Base-by-base conservation (phyloP, 2,329 filamentous ascomycete species). In the Ambrosiella xylebori region DNA sequence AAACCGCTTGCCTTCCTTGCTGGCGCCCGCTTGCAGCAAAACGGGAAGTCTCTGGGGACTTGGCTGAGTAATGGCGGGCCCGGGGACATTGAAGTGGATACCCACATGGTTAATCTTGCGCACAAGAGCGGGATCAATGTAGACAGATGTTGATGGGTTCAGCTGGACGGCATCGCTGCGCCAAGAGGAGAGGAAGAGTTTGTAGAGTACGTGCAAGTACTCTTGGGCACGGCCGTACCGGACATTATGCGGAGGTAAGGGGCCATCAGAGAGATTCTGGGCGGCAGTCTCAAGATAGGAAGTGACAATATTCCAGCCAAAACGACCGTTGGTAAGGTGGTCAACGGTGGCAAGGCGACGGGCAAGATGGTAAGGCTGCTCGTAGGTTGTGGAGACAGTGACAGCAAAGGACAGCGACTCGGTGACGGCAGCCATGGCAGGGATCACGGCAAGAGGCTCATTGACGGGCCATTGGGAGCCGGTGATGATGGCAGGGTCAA, bases 391-490 rank as follows among this genome's bases (percentile, higher is more conserved):
- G 1, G 79, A 79, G 1, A 82, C 78, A 0, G 84, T 87, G 4
- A 86, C 80, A 0, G 84, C 84, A 62, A 87, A 86, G 0, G 78
- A 81, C 36, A 88, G 77, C 61, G 74, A 84, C 64, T 81, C 76
- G 0, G 84, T 86, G 0, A 73, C 83, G 0, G 83, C 82, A 1
- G 83, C 83, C 82, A 87, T 85, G 0, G 82, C 82, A 1, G 82
- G 75, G 0, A 87, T 73, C 0, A 82, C 75, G 1, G 77, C 75
- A 1, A 86, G 65, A 0, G 83, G 84, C 65, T 86, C 83, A 35
- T 85, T 85, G 15, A 85, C 79, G 0, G 83, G 84, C 78, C 81
- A 87, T 67, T 55, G 53, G 5, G 53, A 13, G n/a, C 53, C 53
- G n/a, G 38, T 81, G 57, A 80, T 76, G 61, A 82, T 79, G 1